Evolutionary conservation across 139 green algal species (phyloP), one percentile per base, ranked within the genome.

Genomic region (Nannochloris sp.): DNA sequence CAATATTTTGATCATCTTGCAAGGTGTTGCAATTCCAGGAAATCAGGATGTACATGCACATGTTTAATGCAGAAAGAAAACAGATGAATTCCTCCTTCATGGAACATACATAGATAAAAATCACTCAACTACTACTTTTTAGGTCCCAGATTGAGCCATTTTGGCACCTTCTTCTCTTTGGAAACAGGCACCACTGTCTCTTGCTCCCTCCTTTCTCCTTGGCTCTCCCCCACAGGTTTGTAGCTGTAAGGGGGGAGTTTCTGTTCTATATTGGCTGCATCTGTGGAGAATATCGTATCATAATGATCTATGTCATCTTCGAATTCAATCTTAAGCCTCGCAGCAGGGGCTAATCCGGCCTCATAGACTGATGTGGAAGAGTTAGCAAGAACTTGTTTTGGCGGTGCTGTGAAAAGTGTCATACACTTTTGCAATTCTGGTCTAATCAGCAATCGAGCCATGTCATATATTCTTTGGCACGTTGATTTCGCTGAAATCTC

Each of bases 321-420:
- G 33, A 40, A 40, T 40, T 40, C 33, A 12, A 40, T 40, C 5
- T 40, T 40, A 8, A 40, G 33, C 33, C 58, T 64, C 8, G 58
- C 58, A 56, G 23, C 58, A 26, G 58, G 58, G 20, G 16, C n/a
- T 28, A 64, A 28, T 17, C 58, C 58, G 16, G 25, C 23, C 16
- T 28, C 25, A 59, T 64, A 64, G 6, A 64, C 12, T 31, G 58
- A 11, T 11, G 13, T 11, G 12, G n/a, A 30, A 30, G 6, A n/a
- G 25, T 64, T 3, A 30, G 56, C 6, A 17, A 64, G 25, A 6
- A 40, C 25, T 64, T 8, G 58, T 28, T 64, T 64, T 28, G 58
- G 58, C 17, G 58, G 58, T 17, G 58, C 14, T 57, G 58, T 64
- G 30, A 58, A 64, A 9, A 64, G 14, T 5, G 56, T 57, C 12